Conservation (phyloP, 352 stramenopile genomes). For the Phytopythium oedochilum region DNA sequence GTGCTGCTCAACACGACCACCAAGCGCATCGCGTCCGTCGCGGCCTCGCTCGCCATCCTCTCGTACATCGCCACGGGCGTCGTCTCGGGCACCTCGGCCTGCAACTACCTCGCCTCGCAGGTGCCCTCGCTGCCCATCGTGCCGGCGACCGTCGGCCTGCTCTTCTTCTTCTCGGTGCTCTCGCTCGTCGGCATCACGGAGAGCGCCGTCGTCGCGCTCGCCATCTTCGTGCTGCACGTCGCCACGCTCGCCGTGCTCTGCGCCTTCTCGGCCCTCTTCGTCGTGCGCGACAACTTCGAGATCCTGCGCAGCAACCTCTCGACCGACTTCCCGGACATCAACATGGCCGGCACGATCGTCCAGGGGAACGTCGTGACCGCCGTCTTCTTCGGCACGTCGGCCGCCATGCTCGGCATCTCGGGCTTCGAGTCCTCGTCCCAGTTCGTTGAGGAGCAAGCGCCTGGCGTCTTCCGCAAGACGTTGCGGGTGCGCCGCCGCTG, state of each 20-base stretch:
- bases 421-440: conserved; percentile 94
- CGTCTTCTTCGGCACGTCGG: conserved; percentile 89
- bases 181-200: conserved; percentile 92
- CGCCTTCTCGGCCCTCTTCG: conserved; percentile 71
- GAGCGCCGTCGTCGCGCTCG: conserved; percentile 86
- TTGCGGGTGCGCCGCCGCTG: conserved; percentile 35
- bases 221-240: conserved; percentile 91
- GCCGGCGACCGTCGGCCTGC: conserved; percentile 70
- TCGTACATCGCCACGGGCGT: conserved; percentile 95
- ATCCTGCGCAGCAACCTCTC: conserved; percentile 81
- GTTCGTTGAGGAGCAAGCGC: conserved; percentile 93
- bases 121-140: conserved; percentile 74
- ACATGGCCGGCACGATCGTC: conserved; percentile 76
- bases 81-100: conserved; percentile 83
- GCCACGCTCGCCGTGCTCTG: conserved; percentile 81
- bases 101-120: conserved; percentile 83
- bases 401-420: conserved; percentile 94
- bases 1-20: conserved; percentile 94
- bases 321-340: conserved; percentile 86
- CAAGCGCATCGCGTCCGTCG: conserved; percentile 91
- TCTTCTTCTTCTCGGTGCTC: conserved; percentile 91
- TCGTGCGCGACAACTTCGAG: conserved; percentile 74
- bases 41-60: conserved; percentile 92
- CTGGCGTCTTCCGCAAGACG: conserved; percentile 93
- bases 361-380: conserved; percentile 81